Percentiles rank a stretch among this genome's conserved stretches.
Evolutionary conservation across 768 basidiomycete genomes (phyloP).

Genomic region (Psilocybe sp.): DNA sequence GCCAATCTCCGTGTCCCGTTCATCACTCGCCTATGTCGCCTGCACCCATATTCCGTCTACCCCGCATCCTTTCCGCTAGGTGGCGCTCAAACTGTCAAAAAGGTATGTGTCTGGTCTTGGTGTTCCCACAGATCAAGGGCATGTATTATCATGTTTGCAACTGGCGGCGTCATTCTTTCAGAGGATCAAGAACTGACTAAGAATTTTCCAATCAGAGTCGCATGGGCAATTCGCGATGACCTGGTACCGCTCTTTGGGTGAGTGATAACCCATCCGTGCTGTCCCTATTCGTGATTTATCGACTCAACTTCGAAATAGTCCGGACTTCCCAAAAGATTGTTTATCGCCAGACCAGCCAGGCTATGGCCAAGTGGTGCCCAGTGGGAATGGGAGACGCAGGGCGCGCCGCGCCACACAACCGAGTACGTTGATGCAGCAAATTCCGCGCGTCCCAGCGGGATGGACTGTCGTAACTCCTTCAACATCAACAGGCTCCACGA

Average conservation of each 20-base stretch:
- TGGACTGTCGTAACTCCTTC: slow-evolving; percentile 50
- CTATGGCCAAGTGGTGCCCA: slow-evolving; percentile 78
- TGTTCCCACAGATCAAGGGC: too few relatives aligned
- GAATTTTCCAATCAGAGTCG: slow-evolving; percentile 52
- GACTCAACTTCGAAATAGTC: slow-evolving; percentile 43
- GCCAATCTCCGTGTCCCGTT: too few relatives aligned
- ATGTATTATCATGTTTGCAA: neutral
- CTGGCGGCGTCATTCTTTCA: neutral
- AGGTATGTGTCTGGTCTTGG: slow-evolving; percentile 46
- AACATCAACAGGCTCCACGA: slow-evolving; percentile 17
- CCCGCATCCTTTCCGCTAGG: slow-evolving; percentile 35
- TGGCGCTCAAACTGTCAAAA: slow-evolving; percentile 75
- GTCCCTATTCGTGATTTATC: slow-evolving; percentile 5
- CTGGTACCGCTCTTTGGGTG: slow-evolving; percentile 88
- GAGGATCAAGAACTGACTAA: neutral
- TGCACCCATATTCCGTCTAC: too few relatives aligned
- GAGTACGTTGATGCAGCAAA: slow-evolving; percentile 24
- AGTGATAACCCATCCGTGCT: slow-evolving; percentile 11
- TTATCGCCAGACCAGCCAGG: slow-evolving; percentile 84
- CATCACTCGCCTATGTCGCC: too few relatives aligned
- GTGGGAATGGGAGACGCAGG: slow-evolving; percentile 57
- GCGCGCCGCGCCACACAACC: slow-evolving; percentile 49
- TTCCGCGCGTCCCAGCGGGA: slow-evolving; percentile 28
- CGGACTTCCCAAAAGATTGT: slow-evolving; percentile 81
- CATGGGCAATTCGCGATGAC: slow-evolving; percentile 85